A percentile compares a stretch with the other conserved stretches of the same genome.
phyloP scores from a whole-genome alignment of 2,329 filamentous ascomycete genomes.

The Hymenoscyphus linearis region DNA sequence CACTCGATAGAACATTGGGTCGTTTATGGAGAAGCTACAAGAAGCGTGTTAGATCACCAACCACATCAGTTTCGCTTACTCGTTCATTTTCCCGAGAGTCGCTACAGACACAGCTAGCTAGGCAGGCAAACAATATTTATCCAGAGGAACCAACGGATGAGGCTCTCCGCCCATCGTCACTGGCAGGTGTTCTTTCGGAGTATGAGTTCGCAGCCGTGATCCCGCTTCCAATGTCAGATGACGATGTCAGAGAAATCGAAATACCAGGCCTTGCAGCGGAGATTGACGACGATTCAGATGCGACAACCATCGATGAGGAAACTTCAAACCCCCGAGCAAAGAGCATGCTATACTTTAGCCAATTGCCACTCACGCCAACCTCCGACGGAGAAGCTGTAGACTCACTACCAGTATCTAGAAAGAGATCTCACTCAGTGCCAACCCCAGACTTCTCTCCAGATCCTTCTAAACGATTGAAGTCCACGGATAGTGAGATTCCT shows the following conservation, averaged over 20 bases:
- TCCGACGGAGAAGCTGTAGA: conserved; percentile 20
- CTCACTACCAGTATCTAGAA: conserved; percentile 17
- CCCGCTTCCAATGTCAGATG: conserved; percentile 61
- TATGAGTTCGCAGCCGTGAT: conserved; percentile 47
- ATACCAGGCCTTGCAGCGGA: conserved; percentile 59
- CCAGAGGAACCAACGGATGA: conserved; percentile 32
- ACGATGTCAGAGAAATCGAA: conserved; percentile 76
- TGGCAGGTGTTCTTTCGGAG: conserved; percentile 22
- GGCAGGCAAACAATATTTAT: conserved; percentile 37
- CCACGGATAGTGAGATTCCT: neutral
- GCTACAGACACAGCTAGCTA: conserved; percentile 27
- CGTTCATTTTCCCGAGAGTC: conserved; percentile 47
- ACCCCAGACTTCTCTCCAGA: conserved; percentile 17
- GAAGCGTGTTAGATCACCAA: conserved; percentile 66
- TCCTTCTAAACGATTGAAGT: conserved; percentile 17
- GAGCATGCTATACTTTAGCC: conserved; percentile 38
- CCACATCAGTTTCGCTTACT: conserved; percentile 39
- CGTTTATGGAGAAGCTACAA: conserved; percentile 94
- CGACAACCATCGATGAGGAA: conserved; percentile 37
- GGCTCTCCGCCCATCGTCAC: conserved; percentile 12
- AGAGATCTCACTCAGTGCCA: conserved; percentile 30
- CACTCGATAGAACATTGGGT: conserved; percentile 81
- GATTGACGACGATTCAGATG: conserved; percentile 55
- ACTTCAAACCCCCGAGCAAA: conserved; percentile 33
- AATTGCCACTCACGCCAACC: conserved; percentile 22